phyloP scores from a whole-genome alignment of 108 stramenopile species.

The Fragilariopsis cylindrus region DNA sequence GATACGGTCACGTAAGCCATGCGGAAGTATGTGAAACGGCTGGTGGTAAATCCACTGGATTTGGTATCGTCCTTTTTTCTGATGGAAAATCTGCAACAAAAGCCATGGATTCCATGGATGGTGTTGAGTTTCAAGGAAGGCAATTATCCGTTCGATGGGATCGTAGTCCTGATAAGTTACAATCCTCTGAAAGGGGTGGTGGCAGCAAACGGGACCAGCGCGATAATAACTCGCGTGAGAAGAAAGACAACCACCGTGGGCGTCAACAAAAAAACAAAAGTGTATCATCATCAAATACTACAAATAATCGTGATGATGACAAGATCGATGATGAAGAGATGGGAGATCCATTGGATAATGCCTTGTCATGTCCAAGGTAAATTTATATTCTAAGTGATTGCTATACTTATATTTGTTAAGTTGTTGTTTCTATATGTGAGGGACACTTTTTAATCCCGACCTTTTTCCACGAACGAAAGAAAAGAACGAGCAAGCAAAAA shows the following conservation, averaged over 20 bases:
- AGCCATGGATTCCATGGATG: conserved; percentile 38
- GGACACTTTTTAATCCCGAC: too few species aligned
- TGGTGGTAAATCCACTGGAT: conserved; percentile 1
- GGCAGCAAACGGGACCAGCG: background rate
- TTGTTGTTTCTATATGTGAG: too few species aligned
- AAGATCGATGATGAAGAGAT: background rate
- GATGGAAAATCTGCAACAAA: conserved; percentile 21
- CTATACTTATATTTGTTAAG: too few species aligned
- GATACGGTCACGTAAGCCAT: conserved; percentile 54
- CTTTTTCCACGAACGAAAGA: too few species aligned
- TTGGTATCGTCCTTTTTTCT: conserved; percentile 14
- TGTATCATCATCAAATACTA: background rate
- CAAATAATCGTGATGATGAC: background rate
- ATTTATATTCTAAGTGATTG: too few species aligned
- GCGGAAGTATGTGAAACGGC: conserved; percentile 59
- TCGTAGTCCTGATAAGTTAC: conserved; percentile 28
- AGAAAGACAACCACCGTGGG: background rate
- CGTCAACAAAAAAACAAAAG: background rate
- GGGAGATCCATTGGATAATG: conserved; percentile 6
- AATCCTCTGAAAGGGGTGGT: background rate
- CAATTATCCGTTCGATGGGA: conserved; percentile 53
- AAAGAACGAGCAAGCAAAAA: too few species aligned
- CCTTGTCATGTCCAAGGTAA: conserved; percentile 1
- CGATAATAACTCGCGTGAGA: background rate
- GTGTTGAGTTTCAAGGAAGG: conserved; percentile 40